Base-by-base conservation (phyloP, 441 rosid genomes). In the Jatropha podagrica region DNA sequence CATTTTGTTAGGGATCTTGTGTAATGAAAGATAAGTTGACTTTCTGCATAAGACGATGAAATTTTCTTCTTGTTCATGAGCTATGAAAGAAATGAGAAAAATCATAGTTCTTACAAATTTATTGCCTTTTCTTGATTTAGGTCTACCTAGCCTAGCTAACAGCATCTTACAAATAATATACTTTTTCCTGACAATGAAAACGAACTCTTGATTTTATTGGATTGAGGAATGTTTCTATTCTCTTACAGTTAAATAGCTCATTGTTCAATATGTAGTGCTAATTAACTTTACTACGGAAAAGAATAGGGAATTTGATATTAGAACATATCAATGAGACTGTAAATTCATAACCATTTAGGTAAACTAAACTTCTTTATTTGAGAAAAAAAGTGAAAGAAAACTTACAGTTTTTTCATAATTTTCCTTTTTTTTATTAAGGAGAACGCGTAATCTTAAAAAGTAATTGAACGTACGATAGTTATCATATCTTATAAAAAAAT, bases 21-120 rank as follows among this genome's bases (percentile, higher is more conserved):
- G 85, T 77, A 73, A 59, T 71, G 79, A 74, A 68, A 75, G 60
- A 38, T 75, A 68, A 59, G 60, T 66, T 78, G 80, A 75, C 81
- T 78, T 84, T 70, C 80, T 80, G 67, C 86, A 68, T 71, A 68
- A 81, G 79, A 81, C 71, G 63, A 63, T 74, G 64, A 61, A 62
- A 72, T 62, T 46, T 79, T 75, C 79, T 80, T 62, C 62, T 75
- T 78, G 64, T 73, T 83, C 68, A 67, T 80, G 77, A 80, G 69
- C 44, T 80, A 41, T 71, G 77, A 74, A 74, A 74, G 69, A 76
- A 69, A 73, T 67, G 77, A 72, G 69, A 76, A 75, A 74, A 62
- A 14, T 74, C 27, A 61, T 76, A 74, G 56, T 69, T 76, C 62
- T 65, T 23, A 59, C 26, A 66, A 42, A 76, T 23, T 68, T 20